A percentile compares a stretch with the other conserved stretches of the same genome.
These are phyloP conservation scores for Candida parachauliodes DNA, from an alignment of 805 yeast genomes.

Conservation along the genomic window DNA sequence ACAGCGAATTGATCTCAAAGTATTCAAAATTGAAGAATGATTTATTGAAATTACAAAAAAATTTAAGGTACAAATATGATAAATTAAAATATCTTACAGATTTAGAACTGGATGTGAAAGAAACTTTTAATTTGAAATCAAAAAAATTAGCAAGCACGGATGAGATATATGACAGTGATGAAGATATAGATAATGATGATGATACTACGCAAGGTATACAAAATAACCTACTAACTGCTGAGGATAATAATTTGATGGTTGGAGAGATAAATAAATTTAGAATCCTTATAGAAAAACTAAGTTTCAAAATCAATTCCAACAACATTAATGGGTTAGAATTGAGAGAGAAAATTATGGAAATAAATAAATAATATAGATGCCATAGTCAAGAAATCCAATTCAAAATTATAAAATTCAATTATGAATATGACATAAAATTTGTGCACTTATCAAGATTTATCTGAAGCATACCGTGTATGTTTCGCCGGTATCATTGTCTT, in stretches of 20 bases:
- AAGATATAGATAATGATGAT: neutral
- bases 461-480: too few relatives aligned
- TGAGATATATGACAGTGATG: constrained; percentile 11
- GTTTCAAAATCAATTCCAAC: constrained; percentile 9
- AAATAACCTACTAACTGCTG: neutral
- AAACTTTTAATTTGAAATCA: constrained; percentile 1
- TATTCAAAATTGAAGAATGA: constrained; percentile 19
- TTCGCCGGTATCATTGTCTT: too few relatives aligned
- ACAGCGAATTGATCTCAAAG: constrained; percentile 11
- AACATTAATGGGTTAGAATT: constrained; percentile 3
- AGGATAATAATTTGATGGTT: neutral
- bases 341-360: neutral
- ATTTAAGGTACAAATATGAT: constrained; percentile 23
- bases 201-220: neutral
- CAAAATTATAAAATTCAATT: too few relatives aligned
- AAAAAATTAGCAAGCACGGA: neutral
- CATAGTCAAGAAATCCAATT: too few relatives aligned
- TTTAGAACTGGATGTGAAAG: constrained; percentile 10
- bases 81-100: constrained; percentile 26
- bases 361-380: constrained; percentile 3
- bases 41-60: constrained; percentile 16
- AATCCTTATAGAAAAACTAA: constrained; percentile 12
- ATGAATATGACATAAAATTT: too few relatives aligned
- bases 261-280: constrained; percentile 9
- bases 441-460: too few relatives aligned